Conservation (phyloP, 2,329 filamentous ascomycete species). For the Taxawa tesnikishii region DNA sequence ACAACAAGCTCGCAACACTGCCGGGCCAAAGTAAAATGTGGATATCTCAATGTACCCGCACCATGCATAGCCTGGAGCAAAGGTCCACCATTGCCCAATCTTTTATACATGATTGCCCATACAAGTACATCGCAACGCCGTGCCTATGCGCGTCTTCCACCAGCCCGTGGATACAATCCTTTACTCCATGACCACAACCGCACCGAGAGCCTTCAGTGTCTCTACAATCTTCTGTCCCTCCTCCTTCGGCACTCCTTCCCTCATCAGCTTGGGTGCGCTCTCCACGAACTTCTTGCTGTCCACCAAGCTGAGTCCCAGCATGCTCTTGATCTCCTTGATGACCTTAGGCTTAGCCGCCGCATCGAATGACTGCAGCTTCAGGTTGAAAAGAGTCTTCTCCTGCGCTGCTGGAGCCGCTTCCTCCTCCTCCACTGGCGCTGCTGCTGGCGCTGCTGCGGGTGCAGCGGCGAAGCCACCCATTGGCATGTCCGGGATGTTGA, state of each 20-base stretch:
- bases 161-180: neutral
- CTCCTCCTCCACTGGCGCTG: slow-evolving; percentile 55
- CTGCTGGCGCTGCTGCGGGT: slow-evolving; percentile 49
- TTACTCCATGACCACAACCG: slow-evolving; percentile 83
- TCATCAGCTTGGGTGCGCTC: slow-evolving; percentile 94
- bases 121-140: slow-evolving; percentile 8
- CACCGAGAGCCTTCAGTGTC: slow-evolving; percentile 85
- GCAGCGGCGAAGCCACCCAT: slow-evolving; percentile 73
- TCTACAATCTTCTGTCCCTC: slow-evolving; percentile 98
- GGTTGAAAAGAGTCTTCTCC: slow-evolving; percentile 92
- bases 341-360: slow-evolving; percentile 88
- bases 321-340: slow-evolving; percentile 98
- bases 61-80: too few species aligned
- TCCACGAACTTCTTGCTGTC: slow-evolving; percentile 99
- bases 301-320: slow-evolving; percentile 90
- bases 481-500: slow-evolving; percentile 97
- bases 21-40: too few species aligned
- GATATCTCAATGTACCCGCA: too few species aligned
- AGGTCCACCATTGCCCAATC: too few species aligned
- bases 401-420: slow-evolving; percentile 80
- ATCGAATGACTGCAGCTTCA: slow-evolving; percentile 89
- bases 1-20: too few species aligned
- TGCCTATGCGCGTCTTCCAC: slow-evolving; percentile 4
- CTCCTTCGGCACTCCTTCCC: slow-evolving; percentile 97
- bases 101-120: slow-evolving; percentile 8